A percentile compares a stretch with the other conserved stretches of the same genome.
Conservation (phyloP, 495 filamentous ascomycete species). For the Podospora pseudopauciseta region DNA sequence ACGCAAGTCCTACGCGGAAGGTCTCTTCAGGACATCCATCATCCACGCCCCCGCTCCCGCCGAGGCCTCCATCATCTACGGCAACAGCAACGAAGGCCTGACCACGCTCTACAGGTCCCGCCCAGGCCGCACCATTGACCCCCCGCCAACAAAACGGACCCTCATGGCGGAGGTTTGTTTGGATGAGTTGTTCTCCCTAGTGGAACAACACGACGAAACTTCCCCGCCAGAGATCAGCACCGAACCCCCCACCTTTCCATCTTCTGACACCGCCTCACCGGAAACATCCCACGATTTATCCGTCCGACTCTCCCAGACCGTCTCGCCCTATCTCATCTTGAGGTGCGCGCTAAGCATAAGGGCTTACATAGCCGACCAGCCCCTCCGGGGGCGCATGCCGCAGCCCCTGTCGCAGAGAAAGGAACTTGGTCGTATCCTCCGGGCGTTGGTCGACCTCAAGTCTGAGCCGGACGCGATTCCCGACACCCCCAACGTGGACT, state of each 20-base stretch:
- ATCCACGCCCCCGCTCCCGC: conserved; percentile 66
- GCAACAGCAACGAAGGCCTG: conserved; percentile 46
- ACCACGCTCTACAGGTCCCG: conserved; percentile 61
- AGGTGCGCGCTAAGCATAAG: conserved; percentile 75
- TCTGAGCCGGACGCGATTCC: conserved; percentile 72
- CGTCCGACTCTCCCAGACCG: conserved; percentile 66
- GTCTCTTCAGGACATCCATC: conserved; percentile 79
- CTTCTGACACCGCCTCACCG: neutral
- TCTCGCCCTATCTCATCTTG: conserved; percentile 79
- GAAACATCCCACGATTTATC: conserved; percentile 35
- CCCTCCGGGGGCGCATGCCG: conserved; percentile 85
- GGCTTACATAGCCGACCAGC: conserved; percentile 86
- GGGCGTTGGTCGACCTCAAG: conserved; percentile 58
- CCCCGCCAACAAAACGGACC: conserved; percentile 58
- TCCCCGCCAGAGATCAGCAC: neutral
- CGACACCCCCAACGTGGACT: conserved; percentile 54
- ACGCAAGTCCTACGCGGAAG: conserved; percentile 65
- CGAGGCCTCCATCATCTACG: conserved; percentile 54
- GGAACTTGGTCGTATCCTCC: conserved; percentile 70
- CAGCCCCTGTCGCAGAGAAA: conserved; percentile 77
- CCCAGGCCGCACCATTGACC: conserved; percentile 66
- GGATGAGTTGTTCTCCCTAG: conserved; percentile 74
- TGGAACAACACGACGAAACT: conserved; percentile 41
- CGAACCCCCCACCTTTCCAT: neutral
- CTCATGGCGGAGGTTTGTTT: conserved; percentile 77